Percentiles rank a stretch among this genome's conserved stretches.
Conservation (phyloP, 2,329 filamentous ascomycete genomes). For the Colletotrichum sojae region DNA sequence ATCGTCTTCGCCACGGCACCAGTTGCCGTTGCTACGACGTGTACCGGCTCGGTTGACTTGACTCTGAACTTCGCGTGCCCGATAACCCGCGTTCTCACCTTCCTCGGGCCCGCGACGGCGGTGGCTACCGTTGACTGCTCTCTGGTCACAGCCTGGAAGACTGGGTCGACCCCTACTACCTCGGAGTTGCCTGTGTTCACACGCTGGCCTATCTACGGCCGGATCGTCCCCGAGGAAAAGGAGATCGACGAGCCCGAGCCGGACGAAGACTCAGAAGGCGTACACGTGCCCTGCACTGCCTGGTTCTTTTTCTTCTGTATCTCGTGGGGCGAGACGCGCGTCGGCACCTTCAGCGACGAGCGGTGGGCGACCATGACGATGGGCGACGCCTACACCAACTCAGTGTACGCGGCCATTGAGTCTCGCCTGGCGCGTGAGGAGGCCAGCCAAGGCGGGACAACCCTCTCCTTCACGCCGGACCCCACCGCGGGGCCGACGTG, state of each 20-base stretch:
- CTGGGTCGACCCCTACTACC: constrained; percentile 19
- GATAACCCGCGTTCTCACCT: neutral
- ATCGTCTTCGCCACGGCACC: neutral
- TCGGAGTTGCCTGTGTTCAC: constrained; percentile 35
- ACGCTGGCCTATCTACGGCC: neutral
- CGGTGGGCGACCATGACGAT: no score
- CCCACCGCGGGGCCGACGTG: no score
- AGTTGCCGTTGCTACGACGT: constrained; percentile 6
- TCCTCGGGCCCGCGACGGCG: constrained; percentile 13
- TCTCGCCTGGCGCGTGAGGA: no score
- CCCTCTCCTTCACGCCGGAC: no score
- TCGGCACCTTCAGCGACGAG: no score
- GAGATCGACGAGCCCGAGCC: constrained; percentile 36
- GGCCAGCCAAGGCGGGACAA: no score
- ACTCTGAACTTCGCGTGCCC: constrained; percentile 13
- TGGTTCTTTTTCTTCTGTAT: constrained; percentile 45
- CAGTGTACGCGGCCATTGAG: no score
- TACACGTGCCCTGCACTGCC: constrained; percentile 35
- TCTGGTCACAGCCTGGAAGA: constrained; percentile 13
- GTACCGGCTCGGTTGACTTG: neutral
- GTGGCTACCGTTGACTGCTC: constrained; percentile 10
- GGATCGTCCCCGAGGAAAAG: constrained; percentile 12
- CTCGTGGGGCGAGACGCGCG: constrained; percentile 32
- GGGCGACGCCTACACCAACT: no score
- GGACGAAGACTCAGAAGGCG: constrained; percentile 26